Conservation (phyloP, 768 basidiomycete genomes). For the Leucocoprinus sp. region DNA sequence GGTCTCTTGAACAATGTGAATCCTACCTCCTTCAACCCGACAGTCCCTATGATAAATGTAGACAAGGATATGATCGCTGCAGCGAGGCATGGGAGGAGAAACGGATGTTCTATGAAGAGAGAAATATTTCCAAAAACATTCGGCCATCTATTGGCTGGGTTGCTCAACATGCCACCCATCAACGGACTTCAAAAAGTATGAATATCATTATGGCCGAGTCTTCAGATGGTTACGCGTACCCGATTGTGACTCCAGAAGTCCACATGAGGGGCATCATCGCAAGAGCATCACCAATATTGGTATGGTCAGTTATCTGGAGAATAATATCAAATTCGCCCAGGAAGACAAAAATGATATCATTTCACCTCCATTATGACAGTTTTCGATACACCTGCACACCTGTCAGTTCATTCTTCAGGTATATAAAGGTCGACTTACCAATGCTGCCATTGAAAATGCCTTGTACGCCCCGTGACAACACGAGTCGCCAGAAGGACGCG, state of each 20-base stretch:
- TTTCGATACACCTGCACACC: conserved; percentile 30
- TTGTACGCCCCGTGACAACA: conserved; percentile 23
- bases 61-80: conserved; percentile 27
- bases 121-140: conserved; percentile 37
- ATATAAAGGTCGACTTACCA: conserved; percentile 11
- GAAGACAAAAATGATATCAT: not conserved
- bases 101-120: conserved; percentile 30
- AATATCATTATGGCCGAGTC: not conserved
- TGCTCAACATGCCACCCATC: conserved; percentile 57
- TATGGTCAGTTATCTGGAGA: conserved; percentile 26
- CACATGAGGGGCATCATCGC: conserved; percentile 27
- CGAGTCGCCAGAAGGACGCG: conserved; percentile 26
- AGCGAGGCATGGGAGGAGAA: conserved; percentile 40
- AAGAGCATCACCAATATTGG: conserved; percentile 32
- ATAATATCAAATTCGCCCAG: conserved; percentile 1
- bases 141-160: conserved; percentile 55
- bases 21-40: conserved; percentile 37
- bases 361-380: conserved; percentile 39
- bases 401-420: no score
- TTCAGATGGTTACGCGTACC: conserved; percentile 17
- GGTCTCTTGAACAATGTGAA: no score
- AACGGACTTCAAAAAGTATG: conserved; percentile 39
- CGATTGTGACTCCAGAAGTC: conserved; percentile 26
- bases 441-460: conserved; percentile 34
- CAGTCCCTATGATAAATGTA: conserved; percentile 24